These are phyloP conservation scores for Pyrenopolyporus hunteri DNA, from an alignment of 495 filamentous ascomycete species.

Conservation along the genomic window DNA sequence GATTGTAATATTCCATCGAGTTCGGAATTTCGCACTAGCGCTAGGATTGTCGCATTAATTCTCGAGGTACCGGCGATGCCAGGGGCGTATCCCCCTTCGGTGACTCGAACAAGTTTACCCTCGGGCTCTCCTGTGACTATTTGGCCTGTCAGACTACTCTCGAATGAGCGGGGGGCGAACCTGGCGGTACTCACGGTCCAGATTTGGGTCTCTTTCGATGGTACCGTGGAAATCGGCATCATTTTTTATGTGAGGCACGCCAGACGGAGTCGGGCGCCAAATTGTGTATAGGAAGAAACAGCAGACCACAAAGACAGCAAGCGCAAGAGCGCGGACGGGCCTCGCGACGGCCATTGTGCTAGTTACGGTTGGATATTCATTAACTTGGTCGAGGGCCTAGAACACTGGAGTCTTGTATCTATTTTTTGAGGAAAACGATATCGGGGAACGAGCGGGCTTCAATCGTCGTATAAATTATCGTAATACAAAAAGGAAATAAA, in stretches of 20 bases:
- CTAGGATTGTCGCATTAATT: slow-evolving; percentile 90
- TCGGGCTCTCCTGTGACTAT: slow-evolving; percentile 82
- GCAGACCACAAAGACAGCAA: slow-evolving; percentile 71
- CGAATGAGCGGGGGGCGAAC: background rate
- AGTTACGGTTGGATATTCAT: slow-evolving; percentile 35
- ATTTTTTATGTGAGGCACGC: slow-evolving; percentile 44
- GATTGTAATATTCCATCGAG: slow-evolving; percentile 79
- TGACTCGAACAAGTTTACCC: slow-evolving; percentile 71
- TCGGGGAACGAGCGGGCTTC: background rate
- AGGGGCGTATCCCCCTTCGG: slow-evolving; percentile 70
- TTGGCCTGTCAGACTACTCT: slow-evolving; percentile 2
- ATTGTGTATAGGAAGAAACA: slow-evolving; percentile 77
- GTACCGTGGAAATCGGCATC: slow-evolving; percentile 52
- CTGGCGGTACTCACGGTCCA: slow-evolving; percentile 69
- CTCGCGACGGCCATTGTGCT: slow-evolving; percentile 77
- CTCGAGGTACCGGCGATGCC: slow-evolving; percentile 75
- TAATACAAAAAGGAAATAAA: background rate
- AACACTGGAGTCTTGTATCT: background rate
- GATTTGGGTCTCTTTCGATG: slow-evolving; percentile 75
- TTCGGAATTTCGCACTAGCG: slow-evolving; percentile 93
- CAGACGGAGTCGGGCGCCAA: slow-evolving; percentile 56
- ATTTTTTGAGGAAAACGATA: background rate
- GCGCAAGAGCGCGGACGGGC: slow-evolving; percentile 78
- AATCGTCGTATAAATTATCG: background rate
- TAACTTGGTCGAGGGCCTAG: slow-evolving; percentile 19